These are phyloP conservation scores for Aspergillus cavernicola DNA, from an alignment of 495 filamentous ascomycete genomes.

Conservation along the genomic window DNA sequence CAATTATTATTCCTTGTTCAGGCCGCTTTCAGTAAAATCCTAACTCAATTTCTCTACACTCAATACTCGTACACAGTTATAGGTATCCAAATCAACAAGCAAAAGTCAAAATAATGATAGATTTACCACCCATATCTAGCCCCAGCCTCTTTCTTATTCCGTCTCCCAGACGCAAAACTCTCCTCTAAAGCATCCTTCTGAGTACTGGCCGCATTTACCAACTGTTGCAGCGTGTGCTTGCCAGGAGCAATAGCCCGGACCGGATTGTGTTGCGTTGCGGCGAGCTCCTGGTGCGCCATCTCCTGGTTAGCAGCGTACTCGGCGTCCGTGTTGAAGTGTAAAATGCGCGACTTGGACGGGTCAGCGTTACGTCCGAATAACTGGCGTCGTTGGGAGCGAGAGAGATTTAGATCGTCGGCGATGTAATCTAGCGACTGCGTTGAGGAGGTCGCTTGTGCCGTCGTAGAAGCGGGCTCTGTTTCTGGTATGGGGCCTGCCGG, in stretches of 20 bases:
- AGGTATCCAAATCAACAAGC: neutral
- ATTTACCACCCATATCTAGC: slow-evolving; percentile 81
- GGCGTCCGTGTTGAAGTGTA: slow-evolving; percentile 79
- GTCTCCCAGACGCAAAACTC: slow-evolving; percentile 71
- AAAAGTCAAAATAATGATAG: too few relatives aligned
- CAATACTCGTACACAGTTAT: too few relatives aligned
- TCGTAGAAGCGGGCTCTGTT: slow-evolving; percentile 27
- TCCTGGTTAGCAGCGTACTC: slow-evolving; percentile 83
- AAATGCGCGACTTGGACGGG: slow-evolving; percentile 44
- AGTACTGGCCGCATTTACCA: slow-evolving; percentile 73
- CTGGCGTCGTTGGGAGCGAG: slow-evolving; percentile 67
- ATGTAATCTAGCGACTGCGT: slow-evolving; percentile 57
- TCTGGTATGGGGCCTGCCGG: slow-evolving; percentile 21
- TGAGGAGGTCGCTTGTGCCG: neutral
- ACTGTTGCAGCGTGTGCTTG: slow-evolving; percentile 81
- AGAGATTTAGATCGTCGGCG: slow-evolving; percentile 70
- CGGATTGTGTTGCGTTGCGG: slow-evolving; percentile 71
- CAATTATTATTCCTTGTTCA: too few relatives aligned
- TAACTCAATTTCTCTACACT: too few relatives aligned
- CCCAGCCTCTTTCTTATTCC: slow-evolving; percentile 74
- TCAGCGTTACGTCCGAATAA: slow-evolving; percentile 67
- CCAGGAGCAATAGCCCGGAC: slow-evolving; percentile 81
- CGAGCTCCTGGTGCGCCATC: slow-evolving; percentile 43
- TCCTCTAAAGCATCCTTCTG: slow-evolving; percentile 86
- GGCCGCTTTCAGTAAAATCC: neutral